These are phyloP conservation scores for Thelonectria olida DNA, from an alignment of 2,329 filamentous ascomycete species.

Conservation along the genomic window DNA sequence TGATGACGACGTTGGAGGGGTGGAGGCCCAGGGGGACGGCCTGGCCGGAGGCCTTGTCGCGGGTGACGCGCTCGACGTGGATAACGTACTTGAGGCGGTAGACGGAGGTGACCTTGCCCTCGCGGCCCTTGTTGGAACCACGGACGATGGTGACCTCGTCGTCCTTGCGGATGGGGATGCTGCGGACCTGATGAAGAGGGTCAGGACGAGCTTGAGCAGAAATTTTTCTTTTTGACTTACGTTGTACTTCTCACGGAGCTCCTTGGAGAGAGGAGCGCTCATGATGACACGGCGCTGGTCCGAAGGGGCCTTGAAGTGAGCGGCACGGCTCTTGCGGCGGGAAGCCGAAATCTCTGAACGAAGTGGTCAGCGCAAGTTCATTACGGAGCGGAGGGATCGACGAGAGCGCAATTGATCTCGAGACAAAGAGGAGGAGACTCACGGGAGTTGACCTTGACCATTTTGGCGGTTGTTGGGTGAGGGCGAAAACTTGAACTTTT, in stretches of 20 bases:
- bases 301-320: conserved; percentile 96
- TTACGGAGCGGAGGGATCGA: too few species aligned
- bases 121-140: conserved; percentile 94
- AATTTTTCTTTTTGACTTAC: conserved; percentile 62
- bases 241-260: conserved; percentile 99
- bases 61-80: conserved; percentile 95
- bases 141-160: conserved; percentile 94
- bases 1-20: conserved; percentile 97
- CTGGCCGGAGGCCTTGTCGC: conserved; percentile 98
- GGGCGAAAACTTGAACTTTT: conserved; percentile 32
- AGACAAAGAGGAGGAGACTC: conserved; percentile 41
- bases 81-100: conserved; percentile 99
- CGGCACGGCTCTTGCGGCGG: conserved; percentile 98
- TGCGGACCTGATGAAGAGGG: conserved; percentile 73
- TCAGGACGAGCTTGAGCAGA: conserved; percentile 5
- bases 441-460: conserved; percentile 77
- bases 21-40: conserved; percentile 93
- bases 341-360: conserved; percentile 73
- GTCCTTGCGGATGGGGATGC: conserved; percentile 97
- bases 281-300: conserved; percentile 95
- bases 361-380: conserved; percentile 13
- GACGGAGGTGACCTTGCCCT: conserved; percentile 97
- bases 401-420: background rate
- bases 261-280: conserved; percentile 94
- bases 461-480: conserved; percentile 57